A percentile compares a stretch with the other conserved stretches of the same genome.
phyloP scores from a whole-genome alignment of 1,284 basidiomycete species.

The Porodaedalea pini region DNA sequence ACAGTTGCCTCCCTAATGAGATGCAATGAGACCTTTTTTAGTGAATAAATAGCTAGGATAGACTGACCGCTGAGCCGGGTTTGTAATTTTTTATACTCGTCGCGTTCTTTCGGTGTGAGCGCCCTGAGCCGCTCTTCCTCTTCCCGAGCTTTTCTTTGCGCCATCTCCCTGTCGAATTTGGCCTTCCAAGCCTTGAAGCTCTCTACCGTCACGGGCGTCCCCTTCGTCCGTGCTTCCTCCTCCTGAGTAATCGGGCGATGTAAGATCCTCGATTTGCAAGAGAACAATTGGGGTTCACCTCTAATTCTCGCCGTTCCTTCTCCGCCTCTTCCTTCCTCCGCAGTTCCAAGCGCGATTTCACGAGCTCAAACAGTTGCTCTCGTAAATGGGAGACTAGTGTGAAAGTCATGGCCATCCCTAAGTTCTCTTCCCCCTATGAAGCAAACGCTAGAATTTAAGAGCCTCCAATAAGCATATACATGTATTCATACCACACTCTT shows the following conservation, averaged over 20 bases:
- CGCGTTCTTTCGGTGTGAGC: slow-evolving; percentile 80
- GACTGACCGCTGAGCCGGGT: slow-evolving; percentile 67
- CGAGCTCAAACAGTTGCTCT: slow-evolving; percentile 69
- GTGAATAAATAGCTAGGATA: background rate
- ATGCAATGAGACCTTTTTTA: background rate
- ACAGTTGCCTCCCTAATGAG: slow-evolving; percentile 76
- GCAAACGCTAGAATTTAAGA: slow-evolving; percentile 10
- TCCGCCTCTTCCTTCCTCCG: slow-evolving; percentile 64
- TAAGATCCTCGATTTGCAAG: slow-evolving; percentile 9
- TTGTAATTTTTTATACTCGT: slow-evolving; percentile 73
- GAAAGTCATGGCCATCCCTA: slow-evolving; percentile 98
- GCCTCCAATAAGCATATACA: background rate
- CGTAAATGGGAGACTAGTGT: slow-evolving; percentile 86
- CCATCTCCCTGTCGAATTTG: slow-evolving; percentile 71
- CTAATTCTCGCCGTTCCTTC: slow-evolving; percentile 68
- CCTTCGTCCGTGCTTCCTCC: slow-evolving; percentile 84
- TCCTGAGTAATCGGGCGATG: slow-evolving; percentile 63
- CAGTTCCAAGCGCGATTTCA: slow-evolving; percentile 56
- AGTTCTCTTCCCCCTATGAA: slow-evolving; percentile 78
- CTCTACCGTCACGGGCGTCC: slow-evolving; percentile 84
- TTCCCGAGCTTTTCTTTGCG: slow-evolving; percentile 55
- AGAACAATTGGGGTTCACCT: slow-evolving; percentile 45
- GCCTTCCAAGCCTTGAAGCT: slow-evolving; percentile 82
- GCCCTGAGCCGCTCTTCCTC: slow-evolving; percentile 83
- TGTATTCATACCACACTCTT: slow-evolving; percentile 54